A percentile compares a stretch with the other conserved stretches of the same genome.
Conservation (phyloP, 306 rosid genomes). For the Inga oerstediana region DNA sequence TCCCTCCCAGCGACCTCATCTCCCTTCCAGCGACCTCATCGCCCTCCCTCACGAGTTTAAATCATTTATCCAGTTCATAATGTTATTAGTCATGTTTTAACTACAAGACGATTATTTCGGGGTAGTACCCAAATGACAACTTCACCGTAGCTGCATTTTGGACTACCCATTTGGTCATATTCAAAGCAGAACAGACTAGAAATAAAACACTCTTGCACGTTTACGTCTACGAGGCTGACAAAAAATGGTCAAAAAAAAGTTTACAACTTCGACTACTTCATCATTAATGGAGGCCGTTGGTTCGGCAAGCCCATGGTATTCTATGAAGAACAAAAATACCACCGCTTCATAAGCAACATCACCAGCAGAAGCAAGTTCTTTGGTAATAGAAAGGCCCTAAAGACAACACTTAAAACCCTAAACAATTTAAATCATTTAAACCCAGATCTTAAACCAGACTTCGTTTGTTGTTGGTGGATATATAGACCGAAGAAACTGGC, state of each 20-base stretch:
- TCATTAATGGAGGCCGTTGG: slow-evolving; percentile 87
- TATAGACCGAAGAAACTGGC: too few relatives aligned
- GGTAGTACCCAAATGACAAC: too few relatives aligned
- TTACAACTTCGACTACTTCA: slow-evolving; percentile 57
- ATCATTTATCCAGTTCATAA: background rate
- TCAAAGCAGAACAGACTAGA: slow-evolving; percentile 40
- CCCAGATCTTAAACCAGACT: too few relatives aligned
- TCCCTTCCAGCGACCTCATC: too few relatives aligned
- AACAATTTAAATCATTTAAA: slow-evolving; percentile 36
- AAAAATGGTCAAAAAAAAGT: slow-evolving; percentile 64
- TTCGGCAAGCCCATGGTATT: slow-evolving; percentile 59
- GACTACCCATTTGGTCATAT: slow-evolving; percentile 36
- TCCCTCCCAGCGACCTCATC: too few relatives aligned
- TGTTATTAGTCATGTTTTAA: too few relatives aligned
- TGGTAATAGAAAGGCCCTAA: slow-evolving; percentile 70
- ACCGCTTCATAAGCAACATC: slow-evolving; percentile 63
- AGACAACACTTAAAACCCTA: slow-evolving; percentile 62
- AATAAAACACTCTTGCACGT: slow-evolving; percentile 55
- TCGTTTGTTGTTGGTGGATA: too few relatives aligned
- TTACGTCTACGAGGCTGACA: slow-evolving; percentile 72
- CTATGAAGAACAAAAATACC: slow-evolving; percentile 54
- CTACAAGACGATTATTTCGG: too few relatives aligned
- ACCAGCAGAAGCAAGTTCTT: slow-evolving; percentile 67
- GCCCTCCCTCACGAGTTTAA: too few relatives aligned
- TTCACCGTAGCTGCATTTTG: too few relatives aligned